Conservation (phyloP, 305 asterid genomes). For the Fraxinus latifolia region DNA sequence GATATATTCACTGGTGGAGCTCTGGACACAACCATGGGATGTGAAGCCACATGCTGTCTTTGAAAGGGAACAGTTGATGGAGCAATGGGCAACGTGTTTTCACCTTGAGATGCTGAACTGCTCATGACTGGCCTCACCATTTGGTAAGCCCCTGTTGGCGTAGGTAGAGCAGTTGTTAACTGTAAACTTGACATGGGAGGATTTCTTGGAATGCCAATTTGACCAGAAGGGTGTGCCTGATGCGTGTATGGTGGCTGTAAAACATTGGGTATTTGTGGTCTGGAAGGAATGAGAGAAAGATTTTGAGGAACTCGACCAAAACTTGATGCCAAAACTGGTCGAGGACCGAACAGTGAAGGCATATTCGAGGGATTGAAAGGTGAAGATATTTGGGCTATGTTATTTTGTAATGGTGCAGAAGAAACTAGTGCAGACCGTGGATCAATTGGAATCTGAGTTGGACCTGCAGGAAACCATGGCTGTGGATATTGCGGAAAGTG, state of each 20-base stretch:
- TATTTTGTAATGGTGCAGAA: constrained; percentile 35
- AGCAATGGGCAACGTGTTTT: constrained; percentile 26
- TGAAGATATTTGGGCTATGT: constrained; percentile 36
- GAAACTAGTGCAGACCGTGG: constrained; percentile 35
- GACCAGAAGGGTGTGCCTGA: constrained; percentile 39
- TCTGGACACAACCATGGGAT: constrained; percentile 26
- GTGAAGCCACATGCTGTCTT: constrained; percentile 41
- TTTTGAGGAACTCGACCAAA: constrained; percentile 49
- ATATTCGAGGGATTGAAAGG: constrained; percentile 37
- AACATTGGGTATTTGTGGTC: constrained; percentile 37
- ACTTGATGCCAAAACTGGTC: constrained; percentile 42
- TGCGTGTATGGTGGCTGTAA: constrained; percentile 41
- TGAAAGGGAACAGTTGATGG: constrained; percentile 25
- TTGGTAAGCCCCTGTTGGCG: constrained; percentile 35
- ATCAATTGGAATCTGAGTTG: constrained; percentile 36
- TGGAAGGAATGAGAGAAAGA: constrained; percentile 35
- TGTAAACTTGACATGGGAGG: constrained; percentile 31
- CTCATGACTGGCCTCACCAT: constrained; percentile 32
- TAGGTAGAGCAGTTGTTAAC: constrained; percentile 30
- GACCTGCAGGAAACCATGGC: constrained; percentile 57
- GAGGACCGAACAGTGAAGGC: constrained; percentile 50
- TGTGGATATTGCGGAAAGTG: constrained; percentile 53
- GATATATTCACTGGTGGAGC: constrained; percentile 28
- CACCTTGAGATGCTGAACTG: constrained; percentile 37
- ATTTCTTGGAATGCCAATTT: constrained; percentile 51